Evolutionary conservation across 2,329 filamentous ascomycete genomes (phyloP).

Genomic region (Fragosphaeria purpurea): DNA sequence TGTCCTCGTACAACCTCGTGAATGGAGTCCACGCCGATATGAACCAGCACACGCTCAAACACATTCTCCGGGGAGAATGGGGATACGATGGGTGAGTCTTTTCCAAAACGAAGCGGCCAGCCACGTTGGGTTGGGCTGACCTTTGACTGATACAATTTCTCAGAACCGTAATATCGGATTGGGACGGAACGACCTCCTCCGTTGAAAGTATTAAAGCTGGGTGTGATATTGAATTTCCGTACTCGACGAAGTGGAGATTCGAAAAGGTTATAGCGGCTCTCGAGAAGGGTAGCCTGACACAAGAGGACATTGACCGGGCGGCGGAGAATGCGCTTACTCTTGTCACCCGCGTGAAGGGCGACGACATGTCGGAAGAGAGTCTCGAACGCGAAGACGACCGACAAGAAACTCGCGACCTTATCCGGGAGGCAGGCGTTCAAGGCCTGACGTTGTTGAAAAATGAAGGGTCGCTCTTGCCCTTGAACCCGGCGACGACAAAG

Average conservation of each 20-base stretch:
- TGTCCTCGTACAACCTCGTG: slow-evolving; percentile 59
- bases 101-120: too few relatives aligned
- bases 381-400: slow-evolving; percentile 47
- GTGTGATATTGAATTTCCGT: slow-evolving; percentile 49
- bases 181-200: slow-evolving; percentile 48
- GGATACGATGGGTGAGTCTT: slow-evolving; percentile 44
- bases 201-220: slow-evolving; percentile 45
- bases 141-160: neutral
- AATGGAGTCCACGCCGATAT: slow-evolving; percentile 54
- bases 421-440: slow-evolving; percentile 50
- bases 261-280: slow-evolving; percentile 47
- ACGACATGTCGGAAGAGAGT: slow-evolving; percentile 45
- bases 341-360: slow-evolving; percentile 51
- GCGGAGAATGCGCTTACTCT: slow-evolving; percentile 50
- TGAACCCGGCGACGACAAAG: slow-evolving; percentile 43
- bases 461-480: slow-evolving; percentile 46
- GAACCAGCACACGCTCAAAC: slow-evolving; percentile 43
- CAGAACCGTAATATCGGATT: slow-evolving; percentile 48
- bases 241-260: slow-evolving; percentile 44
- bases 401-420: slow-evolving; percentile 48
- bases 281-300: slow-evolving; percentile 35
- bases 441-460: slow-evolving; percentile 58
- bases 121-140: neutral
- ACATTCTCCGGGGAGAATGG: slow-evolving; percentile 52
- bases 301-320: slow-evolving; percentile 44